phyloP scores from a whole-genome alignment of 805 yeast genomes.

The Komagataella pseudopastoris region DNA sequence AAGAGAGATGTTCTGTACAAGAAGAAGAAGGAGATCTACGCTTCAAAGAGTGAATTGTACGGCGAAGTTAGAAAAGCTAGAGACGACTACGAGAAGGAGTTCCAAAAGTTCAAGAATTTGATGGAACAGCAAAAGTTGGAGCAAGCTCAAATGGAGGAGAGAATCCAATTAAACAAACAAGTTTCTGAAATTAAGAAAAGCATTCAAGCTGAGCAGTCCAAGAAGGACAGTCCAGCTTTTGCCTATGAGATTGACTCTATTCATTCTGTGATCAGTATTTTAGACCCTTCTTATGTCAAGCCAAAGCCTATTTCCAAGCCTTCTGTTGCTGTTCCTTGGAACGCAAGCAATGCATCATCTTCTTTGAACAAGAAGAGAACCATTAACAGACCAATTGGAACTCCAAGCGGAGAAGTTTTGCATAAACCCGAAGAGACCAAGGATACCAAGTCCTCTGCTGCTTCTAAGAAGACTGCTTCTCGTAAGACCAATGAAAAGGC shows the following conservation, averaged over 20 bases:
- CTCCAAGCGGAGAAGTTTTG: neutral
- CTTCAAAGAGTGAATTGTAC: constrained; percentile 57
- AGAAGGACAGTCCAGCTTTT: constrained; percentile 71
- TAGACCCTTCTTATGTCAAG: constrained; percentile 69
- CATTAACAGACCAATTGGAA: neutral
- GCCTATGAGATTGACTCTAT: constrained; percentile 65
- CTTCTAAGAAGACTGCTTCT: neutral
- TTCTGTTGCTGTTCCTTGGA: constrained; percentile 5
- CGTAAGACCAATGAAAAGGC: constrained; percentile 30
- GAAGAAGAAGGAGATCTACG: constrained; percentile 54
- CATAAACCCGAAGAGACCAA: constrained; percentile 22
- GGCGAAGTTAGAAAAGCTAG: constrained; percentile 54
- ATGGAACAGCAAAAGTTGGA: constrained; percentile 56
- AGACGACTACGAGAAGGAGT: constrained; percentile 64
- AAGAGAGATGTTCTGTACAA: constrained; percentile 51
- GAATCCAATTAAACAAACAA: constrained; percentile 32
- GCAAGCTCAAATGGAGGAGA: constrained; percentile 58
- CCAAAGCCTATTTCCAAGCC: constrained; percentile 19
- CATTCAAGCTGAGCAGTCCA: constrained; percentile 60
- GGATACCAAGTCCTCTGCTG: constrained; percentile 25
- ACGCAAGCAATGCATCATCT: neutral
- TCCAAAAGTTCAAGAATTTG: constrained; percentile 53
- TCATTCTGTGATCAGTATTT: constrained; percentile 54
- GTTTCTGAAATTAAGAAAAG: constrained; percentile 34
- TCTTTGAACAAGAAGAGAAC: neutral